Base-by-base conservation (phyloP, 2,329 filamentous ascomycete genomes). In the Dothideomycetes sp. region DNA sequence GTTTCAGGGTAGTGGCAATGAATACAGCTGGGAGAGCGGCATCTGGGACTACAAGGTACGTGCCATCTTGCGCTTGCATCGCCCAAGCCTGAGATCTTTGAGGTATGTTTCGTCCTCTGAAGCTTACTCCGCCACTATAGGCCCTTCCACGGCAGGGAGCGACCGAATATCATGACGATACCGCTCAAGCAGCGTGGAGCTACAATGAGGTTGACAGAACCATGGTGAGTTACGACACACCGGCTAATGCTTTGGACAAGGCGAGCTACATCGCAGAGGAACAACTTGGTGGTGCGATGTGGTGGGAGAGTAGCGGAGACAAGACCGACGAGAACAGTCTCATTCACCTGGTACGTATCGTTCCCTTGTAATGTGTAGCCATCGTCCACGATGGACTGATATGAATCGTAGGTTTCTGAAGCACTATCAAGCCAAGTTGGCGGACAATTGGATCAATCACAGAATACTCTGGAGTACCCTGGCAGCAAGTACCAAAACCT, bases 221-320 rank as follows among this genome's bases (percentile, higher is more conserved):
- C 43, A 74, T 96, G 68, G 73, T 96, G 39, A 82, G 74, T 28
- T 96, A 94, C 51, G 74, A 78, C 48, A 89, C 76, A 1, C 71
- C 77, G 1, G 63, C 68, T 3, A 76, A 87, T 59, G 81, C 78
- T 3, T 66, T 68, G 49, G 58, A 64, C 49, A 96, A 95, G 68
- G 78, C 78, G 1, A 64, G 74, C 9, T 94, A 78, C 58, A 75
- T 95, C 55, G 73, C 69, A 55, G 58, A 73, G 15, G 65, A 71
- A 30, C 69, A 74, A 0, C 71, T 95, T 0, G 88, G 87, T 2
- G 89, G 89, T 15, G 85, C 74, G 13, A 95, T 95, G 87, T 95
- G 86, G 85, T 93, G 84, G 84, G 88, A 95, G 65, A 84, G 78
- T 52, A 89, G 82, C 53, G 80, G 75, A 1, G 89, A 95, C 58